phyloP scores from a whole-genome alignment of 2,329 filamentous ascomycete genomes.

The Sclerotinia trifoliorum region DNA sequence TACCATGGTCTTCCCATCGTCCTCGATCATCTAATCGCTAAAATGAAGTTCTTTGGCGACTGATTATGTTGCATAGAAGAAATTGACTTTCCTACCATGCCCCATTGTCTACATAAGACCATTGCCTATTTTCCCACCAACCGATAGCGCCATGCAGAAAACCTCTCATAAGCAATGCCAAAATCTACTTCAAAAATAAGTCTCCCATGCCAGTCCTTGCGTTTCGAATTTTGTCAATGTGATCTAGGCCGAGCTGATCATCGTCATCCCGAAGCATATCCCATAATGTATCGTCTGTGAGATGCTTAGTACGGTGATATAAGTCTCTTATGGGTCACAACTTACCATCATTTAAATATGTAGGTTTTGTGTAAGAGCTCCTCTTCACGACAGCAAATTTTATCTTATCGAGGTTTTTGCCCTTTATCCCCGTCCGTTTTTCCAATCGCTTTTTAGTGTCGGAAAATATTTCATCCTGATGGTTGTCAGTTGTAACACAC shows the following conservation, averaged over 20 bases:
- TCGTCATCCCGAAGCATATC: conserved; percentile 54
- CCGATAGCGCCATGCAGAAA: conserved; percentile 30
- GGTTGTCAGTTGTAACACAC: conserved; percentile 20
- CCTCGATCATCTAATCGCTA: conserved; percentile 11
- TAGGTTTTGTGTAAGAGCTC: conserved; percentile 69
- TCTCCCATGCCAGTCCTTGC: conserved; percentile 61
- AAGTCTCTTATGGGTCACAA: conserved; percentile 21
- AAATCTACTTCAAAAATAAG: conserved; percentile 53
- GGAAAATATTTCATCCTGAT: conserved; percentile 76
- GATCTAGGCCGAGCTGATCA: conserved; percentile 64
- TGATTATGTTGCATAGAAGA: conserved; percentile 21
- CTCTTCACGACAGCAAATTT: conserved; percentile 84
- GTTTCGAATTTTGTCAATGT: conserved; percentile 59
- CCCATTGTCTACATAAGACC: conserved; percentile 21
- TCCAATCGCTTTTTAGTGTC: conserved; percentile 95
- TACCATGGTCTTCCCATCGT: conserved; percentile 11
- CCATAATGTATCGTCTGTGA: conserved; percentile 58
- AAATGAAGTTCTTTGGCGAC: conserved; percentile 15
- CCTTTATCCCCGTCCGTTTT: conserved; percentile 89
- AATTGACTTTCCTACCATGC: conserved; percentile 20
- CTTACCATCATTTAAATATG: conserved; percentile 86
- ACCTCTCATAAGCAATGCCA: conserved; percentile 26
- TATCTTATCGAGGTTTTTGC: conserved; percentile 98
- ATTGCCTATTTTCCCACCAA: conserved; percentile 27
- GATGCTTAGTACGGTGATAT: conserved; percentile 6